Conservation (phyloP, 352 stramenopile species). For the Pythium phragmiticola region DNA sequence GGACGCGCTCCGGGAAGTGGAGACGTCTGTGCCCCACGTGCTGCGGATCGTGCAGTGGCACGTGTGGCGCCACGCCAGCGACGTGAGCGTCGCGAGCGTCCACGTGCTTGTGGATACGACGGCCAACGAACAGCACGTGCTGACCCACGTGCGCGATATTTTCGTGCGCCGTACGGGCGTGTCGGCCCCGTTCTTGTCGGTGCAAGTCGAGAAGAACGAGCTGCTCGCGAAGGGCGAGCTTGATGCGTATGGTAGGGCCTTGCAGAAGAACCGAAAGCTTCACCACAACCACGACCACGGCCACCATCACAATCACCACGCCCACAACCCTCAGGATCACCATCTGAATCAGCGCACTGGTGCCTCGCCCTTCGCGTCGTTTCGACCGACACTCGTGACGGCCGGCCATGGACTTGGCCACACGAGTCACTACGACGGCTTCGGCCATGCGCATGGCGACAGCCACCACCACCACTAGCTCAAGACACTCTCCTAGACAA, state of each 20-base stretch:
- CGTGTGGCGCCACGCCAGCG: constrained; percentile 71
- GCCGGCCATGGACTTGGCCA: constrained; percentile 9
- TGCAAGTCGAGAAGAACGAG: constrained; percentile 58
- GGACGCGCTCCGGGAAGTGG: constrained; percentile 47
- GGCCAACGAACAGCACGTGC: constrained; percentile 54
- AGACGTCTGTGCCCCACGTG: constrained; percentile 41
- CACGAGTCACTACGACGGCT: background rate
- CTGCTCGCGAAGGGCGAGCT: constrained; percentile 10
- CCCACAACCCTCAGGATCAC: constrained; percentile 22
- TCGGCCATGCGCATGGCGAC: constrained; percentile 14
- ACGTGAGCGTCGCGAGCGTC: constrained; percentile 55
- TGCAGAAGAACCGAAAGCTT: constrained; percentile 21
- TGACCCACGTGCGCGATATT: constrained; percentile 47
- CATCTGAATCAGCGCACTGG: constrained; percentile 13
- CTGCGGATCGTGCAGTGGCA: constrained; percentile 62
- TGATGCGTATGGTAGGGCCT: constrained; percentile 6
- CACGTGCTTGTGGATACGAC: constrained; percentile 51
- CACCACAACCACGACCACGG: constrained; percentile 8
- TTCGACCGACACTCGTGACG: constrained; percentile 16
- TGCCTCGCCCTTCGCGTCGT: constrained; percentile 1
- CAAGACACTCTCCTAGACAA: background rate
- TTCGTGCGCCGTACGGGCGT: constrained; percentile 42
- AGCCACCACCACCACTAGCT: constrained; percentile 23
- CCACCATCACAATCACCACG: constrained; percentile 7
- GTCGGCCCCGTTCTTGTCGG: constrained; percentile 47